These are phyloP conservation scores for Oenanthe sinensis DNA, from an alignment of 129 eudicot genomes.

Conservation along the genomic window DNA sequence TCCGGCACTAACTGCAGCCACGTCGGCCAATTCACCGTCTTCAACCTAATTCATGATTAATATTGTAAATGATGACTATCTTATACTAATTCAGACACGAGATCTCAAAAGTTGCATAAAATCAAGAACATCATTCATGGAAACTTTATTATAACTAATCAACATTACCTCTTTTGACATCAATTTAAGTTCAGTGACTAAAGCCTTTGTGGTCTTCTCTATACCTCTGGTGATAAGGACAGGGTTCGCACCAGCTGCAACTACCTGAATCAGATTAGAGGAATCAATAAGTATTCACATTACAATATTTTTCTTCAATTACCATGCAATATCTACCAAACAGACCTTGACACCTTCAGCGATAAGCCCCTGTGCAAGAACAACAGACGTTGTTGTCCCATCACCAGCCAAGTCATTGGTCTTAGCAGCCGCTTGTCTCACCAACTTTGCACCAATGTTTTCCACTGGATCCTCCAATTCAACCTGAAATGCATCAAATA, in stretches of 20 bases:
- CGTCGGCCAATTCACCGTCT: slow-evolving; percentile 84
- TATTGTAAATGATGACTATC: not conserved
- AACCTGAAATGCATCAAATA: slow-evolving; percentile 26
- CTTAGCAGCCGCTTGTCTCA: slow-evolving; percentile 92
- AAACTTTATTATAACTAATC: not conserved
- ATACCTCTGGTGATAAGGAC: slow-evolving; percentile 81
- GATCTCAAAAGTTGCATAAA: not conserved
- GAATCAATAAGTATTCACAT: not conserved
- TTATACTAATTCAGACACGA: not conserved
- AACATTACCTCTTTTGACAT: slow-evolving; percentile 73
- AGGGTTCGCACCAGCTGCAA: slow-evolving; percentile 93
- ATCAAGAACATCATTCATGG: not conserved
- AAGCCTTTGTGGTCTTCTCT: slow-evolving; percentile 77
- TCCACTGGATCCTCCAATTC: slow-evolving; percentile 85
- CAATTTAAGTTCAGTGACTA: slow-evolving; percentile 64
- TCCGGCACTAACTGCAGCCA: slow-evolving; percentile 99
- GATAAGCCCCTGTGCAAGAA: slow-evolving; percentile 91
- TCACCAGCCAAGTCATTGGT: slow-evolving; percentile 97
- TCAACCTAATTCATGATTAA: slow-evolving; percentile 44
- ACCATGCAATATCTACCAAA: not conserved
- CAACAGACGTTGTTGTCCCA: slow-evolving; percentile 96
- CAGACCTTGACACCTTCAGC: slow-evolving; percentile 95
- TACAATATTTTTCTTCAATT: not conserved
- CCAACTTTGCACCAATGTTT: slow-evolving; percentile 89
- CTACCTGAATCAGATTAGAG: slow-evolving; percentile 42